Evolutionary conservation across 2,329 filamentous ascomycete species (phyloP).

Genomic region (Conoideocrella luteorostrata): DNA sequence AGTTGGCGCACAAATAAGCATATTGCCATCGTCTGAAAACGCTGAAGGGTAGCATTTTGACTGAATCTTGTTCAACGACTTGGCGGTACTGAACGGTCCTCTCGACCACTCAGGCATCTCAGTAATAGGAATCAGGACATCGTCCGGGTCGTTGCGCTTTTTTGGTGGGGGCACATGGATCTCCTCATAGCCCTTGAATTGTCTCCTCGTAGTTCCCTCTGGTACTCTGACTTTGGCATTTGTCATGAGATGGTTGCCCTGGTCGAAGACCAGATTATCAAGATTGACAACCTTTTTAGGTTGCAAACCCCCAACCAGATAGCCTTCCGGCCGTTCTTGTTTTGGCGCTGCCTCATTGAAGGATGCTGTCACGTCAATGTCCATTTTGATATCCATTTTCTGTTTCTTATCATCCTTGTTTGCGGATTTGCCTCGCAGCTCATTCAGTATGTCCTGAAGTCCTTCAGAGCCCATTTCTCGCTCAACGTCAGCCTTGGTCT

Average conservation of each 20-base stretch:
- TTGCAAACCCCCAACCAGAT: slow-evolving; percentile 74
- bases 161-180: slow-evolving; percentile 95
- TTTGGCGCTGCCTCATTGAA: slow-evolving; percentile 44
- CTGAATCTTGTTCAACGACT: slow-evolving; percentile 90
- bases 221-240: slow-evolving; percentile 92
- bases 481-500: slow-evolving; percentile 71
- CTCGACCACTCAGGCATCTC: slow-evolving; percentile 92
- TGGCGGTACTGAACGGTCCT: slow-evolving; percentile 75
- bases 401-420: slow-evolving; percentile 52
- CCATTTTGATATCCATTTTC: slow-evolving; percentile 90
- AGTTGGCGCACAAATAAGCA: slow-evolving; percentile 95
- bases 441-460: slow-evolving; percentile 77
- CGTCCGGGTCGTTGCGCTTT: slow-evolving; percentile 72
- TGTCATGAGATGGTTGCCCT: slow-evolving; percentile 99
- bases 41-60: slow-evolving; percentile 87
- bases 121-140: slow-evolving; percentile 74
- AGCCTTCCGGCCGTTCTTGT: slow-evolving; percentile 56
- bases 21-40: slow-evolving; percentile 90
- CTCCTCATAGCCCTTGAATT: slow-evolving; percentile 97
- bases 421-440: slow-evolving; percentile 68
- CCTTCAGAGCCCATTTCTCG: slow-evolving; percentile 88
- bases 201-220: slow-evolving; percentile 88
- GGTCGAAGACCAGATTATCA: slow-evolving; percentile 93
- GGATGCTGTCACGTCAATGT: slow-evolving; percentile 68
- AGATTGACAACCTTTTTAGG: slow-evolving; percentile 86